Conservation (phyloP, 768 basidiomycete genomes). For the Mycena indigotica region DNA sequence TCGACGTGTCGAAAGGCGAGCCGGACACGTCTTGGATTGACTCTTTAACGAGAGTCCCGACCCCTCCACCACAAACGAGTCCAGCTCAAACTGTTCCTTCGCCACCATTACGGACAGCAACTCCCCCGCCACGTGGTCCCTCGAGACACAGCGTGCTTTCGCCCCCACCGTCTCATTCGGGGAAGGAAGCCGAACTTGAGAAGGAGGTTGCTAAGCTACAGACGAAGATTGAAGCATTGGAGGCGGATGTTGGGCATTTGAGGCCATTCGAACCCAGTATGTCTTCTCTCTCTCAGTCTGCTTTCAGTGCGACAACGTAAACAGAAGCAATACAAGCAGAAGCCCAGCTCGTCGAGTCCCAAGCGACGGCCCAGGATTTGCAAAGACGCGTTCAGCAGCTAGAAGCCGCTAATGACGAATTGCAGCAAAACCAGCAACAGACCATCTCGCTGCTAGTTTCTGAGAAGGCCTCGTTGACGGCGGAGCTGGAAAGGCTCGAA, state of each 20-base stretch:
- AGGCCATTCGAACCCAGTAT: slow-evolving; percentile 19
- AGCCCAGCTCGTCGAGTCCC: slow-evolving; percentile 37
- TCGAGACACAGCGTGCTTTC: slow-evolving; percentile 15
- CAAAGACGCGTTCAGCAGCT: slow-evolving; percentile 34
- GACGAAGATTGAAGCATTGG: slow-evolving; percentile 27
- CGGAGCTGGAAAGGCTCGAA: slow-evolving; percentile 61
- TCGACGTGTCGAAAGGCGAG: slow-evolving; percentile 47
- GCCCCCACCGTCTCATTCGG: slow-evolving; percentile 21
- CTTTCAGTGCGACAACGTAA: too few relatives aligned
- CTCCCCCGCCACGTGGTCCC: slow-evolving; percentile 20
- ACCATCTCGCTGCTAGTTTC: slow-evolving; percentile 78
- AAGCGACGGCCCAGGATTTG: slow-evolving; percentile 30
- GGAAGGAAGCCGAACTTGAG: too few relatives aligned
- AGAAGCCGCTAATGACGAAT: slow-evolving; percentile 35
- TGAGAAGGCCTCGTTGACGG: slow-evolving; percentile 63
- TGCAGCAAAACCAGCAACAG: slow-evolving; percentile 61
- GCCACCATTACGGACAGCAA: slow-evolving; percentile 23
- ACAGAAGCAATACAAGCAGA: slow-evolving; percentile 28
- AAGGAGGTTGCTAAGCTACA: slow-evolving; percentile 24
- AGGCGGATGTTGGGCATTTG: slow-evolving; percentile 20
- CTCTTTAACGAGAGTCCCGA: slow-evolving; percentile 50
- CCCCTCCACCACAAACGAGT: slow-evolving; percentile 25
- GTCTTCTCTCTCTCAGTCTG: not conserved
- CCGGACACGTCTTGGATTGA: slow-evolving; percentile 62
- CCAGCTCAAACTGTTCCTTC: slow-evolving; percentile 31